These are phyloP conservation scores for Salvia miltiorrhiza DNA, from an alignment of 257 asterid genomes.

Conservation along the genomic window DNA sequence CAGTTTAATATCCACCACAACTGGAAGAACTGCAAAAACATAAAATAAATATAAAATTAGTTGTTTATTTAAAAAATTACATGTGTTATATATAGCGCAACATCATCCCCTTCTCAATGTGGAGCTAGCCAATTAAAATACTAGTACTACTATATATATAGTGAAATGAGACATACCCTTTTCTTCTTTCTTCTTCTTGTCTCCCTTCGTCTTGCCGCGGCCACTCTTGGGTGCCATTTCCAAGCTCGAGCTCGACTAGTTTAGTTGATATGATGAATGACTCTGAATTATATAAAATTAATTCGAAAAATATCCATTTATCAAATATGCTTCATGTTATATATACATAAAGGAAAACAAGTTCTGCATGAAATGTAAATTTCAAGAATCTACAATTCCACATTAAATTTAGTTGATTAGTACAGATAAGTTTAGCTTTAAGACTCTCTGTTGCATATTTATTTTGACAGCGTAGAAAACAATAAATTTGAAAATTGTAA, in stretches of 20 bases:
- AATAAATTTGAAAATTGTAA: not conserved
- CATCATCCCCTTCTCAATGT: not conserved
- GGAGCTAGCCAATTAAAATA: not conserved
- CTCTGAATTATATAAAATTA: not conserved
- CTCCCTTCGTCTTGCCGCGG: constrained; percentile 85
- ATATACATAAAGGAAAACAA: not conserved
- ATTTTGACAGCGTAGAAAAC: not conserved
- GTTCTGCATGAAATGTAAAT: constrained; percentile 12
- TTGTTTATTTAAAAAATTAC: not conserved
- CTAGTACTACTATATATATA: not conserved
- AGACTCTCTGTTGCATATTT: not conserved
- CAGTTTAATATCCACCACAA: constrained; percentile 75
- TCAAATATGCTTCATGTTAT: not conserved
- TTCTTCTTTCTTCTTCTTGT: constrained; percentile 95
- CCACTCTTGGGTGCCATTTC: constrained; percentile 91
- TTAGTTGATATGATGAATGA: not conserved
- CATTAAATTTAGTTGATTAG: not conserved
- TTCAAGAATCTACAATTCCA: not conserved
- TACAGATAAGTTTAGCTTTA: not conserved
- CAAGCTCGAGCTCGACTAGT: constrained; percentile 22
- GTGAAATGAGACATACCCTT: constrained; percentile 41
- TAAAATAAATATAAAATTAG: not conserved
- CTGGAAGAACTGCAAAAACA: constrained; percentile 76
- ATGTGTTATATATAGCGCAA: not conserved
- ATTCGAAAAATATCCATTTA: not conserved